Base-by-base conservation (phyloP, 2,329 filamentous ascomycete genomes). In the Clonostachys solani region DNA sequence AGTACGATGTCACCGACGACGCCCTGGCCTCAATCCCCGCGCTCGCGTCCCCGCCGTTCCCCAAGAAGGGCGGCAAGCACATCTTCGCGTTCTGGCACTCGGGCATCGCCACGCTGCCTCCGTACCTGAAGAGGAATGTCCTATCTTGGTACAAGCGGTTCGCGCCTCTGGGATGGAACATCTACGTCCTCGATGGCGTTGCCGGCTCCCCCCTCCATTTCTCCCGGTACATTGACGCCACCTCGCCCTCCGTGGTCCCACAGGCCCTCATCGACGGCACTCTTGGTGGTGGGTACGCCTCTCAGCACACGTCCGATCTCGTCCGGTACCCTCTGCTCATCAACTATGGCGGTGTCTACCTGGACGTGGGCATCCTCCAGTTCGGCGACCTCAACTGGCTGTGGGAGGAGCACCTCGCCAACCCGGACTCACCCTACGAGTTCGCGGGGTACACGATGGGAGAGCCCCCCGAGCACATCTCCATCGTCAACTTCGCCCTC, bases 131-230 rank as follows among this genome's bases (percentile, higher is more conserved):
- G n/a, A 19, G 37, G 36, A 46, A 46, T 10, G 23, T 46, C 12
- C 23, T 41, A 2, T 36, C 44, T 5, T 46, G 44, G 44, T 46
- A 46, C 13, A 7, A 35, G 35, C 44, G 44, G 12, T 46, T 40
- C 37, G 38, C 35, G 19, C n/a, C 17, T 6, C 37, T 46, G 5
- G 44, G 36, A 6, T 46, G 44, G 44, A 46, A 23, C 37, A 46
- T 46, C 37, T 46, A 46, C 37, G 36, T 46, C 17, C 51, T 81
- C 9, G 69, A 81, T 53, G 66, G 65, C 2, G 55, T 64, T 3
- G 60, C 67, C 2, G 60, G 52, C 6, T 80, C 76, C 1, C 62
- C 71, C 1, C 60, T 71, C 17, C 74, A 81, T 52, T 64, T 80
- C n/a, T 63, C 64, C 44, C 67, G 73, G 18, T 46, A 40, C 37